These are phyloP conservation scores for Parsonsia alboflavescens DNA, from an alignment of 257 asterid species.

Conservation along the genomic window DNA sequence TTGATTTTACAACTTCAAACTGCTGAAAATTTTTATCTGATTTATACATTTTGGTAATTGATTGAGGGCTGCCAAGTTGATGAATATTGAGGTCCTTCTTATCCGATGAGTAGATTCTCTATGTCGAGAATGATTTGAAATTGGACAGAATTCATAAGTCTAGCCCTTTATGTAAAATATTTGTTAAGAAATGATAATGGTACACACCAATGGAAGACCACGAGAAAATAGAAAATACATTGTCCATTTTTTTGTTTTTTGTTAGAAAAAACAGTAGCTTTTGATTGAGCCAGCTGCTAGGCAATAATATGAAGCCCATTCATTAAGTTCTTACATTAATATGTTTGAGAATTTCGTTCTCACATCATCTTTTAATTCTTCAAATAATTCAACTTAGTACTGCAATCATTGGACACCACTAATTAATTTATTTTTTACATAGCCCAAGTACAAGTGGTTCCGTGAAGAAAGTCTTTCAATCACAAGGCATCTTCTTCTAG, in stretches of 20 bases:
- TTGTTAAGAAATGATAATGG: background rate
- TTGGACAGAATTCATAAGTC: background rate
- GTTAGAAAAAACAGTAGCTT: background rate
- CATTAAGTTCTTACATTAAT: no score
- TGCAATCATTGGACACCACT: no score
- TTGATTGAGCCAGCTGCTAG: no score
- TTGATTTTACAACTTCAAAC: no score
- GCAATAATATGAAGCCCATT: no score
- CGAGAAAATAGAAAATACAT: background rate
- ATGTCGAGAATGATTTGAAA: background rate
- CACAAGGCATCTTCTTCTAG: no score
- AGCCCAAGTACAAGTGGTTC: no score
- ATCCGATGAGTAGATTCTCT: background rate
- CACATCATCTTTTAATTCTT: no score
- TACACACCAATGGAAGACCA: background rate
- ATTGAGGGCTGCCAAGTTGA: conserved; percentile 4
- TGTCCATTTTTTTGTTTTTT: background rate
- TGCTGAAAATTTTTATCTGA: background rate
- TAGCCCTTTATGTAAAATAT: background rate
- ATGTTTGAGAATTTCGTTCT: no score
- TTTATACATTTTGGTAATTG: background rate
- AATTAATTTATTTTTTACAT: no score
- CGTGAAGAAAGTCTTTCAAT: no score
- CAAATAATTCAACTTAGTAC: no score
- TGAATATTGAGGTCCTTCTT: background rate